These are phyloP conservation scores for Bipolaris bicolor DNA, from an alignment of 2,329 filamentous ascomycete species.

Conservation along the genomic window DNA sequence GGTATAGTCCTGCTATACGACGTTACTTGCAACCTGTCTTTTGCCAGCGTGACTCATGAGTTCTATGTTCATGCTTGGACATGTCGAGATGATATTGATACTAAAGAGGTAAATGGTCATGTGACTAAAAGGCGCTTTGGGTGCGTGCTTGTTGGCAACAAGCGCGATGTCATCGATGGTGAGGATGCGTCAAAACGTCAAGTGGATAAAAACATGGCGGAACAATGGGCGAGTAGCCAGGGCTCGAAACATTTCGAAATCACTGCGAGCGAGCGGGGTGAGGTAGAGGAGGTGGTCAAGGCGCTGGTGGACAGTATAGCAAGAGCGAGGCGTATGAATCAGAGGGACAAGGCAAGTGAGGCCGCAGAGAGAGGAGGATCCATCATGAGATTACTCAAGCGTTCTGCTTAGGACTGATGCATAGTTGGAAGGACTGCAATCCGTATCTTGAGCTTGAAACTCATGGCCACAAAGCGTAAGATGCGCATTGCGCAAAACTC, in stretches of 20 bases:
- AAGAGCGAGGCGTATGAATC: conserved; percentile 16
- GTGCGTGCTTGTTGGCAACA: conserved; percentile 39
- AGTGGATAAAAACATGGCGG: conserved; percentile 25
- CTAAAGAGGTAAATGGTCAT: not conserved
- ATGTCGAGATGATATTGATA: conserved; percentile 13
- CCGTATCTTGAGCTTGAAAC: too few relatives aligned
- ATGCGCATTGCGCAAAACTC: too few relatives aligned
- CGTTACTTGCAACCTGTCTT: conserved; percentile 30
- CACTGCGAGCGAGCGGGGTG: conserved; percentile 11
- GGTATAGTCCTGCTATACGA: conserved; percentile 42
- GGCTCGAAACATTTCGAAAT: conserved; percentile 31
- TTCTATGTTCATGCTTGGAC: conserved; percentile 27
- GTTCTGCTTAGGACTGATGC: not conserved
- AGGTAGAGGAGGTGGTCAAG: conserved; percentile 22
- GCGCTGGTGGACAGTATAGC: conserved; percentile 24
- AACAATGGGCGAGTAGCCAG: conserved; percentile 34
- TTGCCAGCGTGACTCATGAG: conserved; percentile 25
- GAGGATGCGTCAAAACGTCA: conserved; percentile 9
- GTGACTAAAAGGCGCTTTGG: conserved; percentile 27
- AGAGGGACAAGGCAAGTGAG: conserved; percentile 7
- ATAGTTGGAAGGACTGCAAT: too few relatives aligned
- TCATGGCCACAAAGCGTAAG: too few relatives aligned
- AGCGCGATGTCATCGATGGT: conserved; percentile 26
- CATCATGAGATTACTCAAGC: not conserved
- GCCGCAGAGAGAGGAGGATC: not conserved